Percentiles rank a stretch among this genome's conserved stretches.
These are phyloP conservation scores for Fusarium acutatum DNA, from an alignment of 2,329 filamentous ascomycete species.

Conservation along the genomic window DNA sequence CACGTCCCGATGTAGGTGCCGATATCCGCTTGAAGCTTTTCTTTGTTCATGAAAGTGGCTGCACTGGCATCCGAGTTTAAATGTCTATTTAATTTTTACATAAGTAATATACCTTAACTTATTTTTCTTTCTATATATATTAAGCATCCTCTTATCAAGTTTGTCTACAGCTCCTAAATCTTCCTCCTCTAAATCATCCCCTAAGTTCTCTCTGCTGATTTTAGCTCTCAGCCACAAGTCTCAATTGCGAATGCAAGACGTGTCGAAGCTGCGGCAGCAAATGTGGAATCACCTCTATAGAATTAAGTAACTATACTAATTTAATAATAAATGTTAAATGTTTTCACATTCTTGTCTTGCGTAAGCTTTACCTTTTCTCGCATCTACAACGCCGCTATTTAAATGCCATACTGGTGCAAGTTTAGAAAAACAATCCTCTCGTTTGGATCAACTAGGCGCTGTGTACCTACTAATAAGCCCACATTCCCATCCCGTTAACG, in stretches of 20 bases:
- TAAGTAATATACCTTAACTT: no score
- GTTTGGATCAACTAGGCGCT: neutral
- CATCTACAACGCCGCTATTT: accelerated
- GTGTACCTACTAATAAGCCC: neutral
- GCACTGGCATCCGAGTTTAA: no score
- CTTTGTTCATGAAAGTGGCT: no score
- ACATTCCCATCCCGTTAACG: no score
- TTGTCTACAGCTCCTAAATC: neutral
- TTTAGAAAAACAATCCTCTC: neutral
- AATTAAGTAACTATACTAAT: neutral
- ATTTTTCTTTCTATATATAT: neutral
- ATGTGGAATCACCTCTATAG: neutral
- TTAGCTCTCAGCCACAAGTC: no score
- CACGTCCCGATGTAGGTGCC: no score
- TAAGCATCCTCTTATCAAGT: neutral
- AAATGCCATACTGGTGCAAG: neutral
- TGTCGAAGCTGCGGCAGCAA: neutral
- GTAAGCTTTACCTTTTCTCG: neutral
- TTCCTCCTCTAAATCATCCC: neutral
- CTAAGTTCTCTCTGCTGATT: no score
- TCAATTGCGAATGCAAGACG: neutral
- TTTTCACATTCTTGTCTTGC: neutral
- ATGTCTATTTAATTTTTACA: no score
- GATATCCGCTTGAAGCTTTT: no score
- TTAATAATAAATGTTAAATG: accelerated